Percentiles rank a stretch among this genome's conserved stretches.
Evolutionary conservation across 345 rosid genomes (phyloP).

Genomic region (Salix brachista): DNA sequence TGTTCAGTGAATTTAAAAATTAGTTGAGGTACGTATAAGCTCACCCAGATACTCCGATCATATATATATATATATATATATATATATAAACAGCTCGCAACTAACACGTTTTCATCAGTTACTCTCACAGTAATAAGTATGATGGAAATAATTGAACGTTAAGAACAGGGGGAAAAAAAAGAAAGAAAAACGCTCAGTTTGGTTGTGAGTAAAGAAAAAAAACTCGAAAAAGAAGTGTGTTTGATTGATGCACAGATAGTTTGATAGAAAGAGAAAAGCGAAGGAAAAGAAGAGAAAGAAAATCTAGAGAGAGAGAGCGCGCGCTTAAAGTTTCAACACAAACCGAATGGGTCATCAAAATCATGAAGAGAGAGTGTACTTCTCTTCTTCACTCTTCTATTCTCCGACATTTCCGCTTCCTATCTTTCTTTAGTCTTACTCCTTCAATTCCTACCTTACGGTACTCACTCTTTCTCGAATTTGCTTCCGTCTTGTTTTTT

Average conservation of each 20-base stretch:
- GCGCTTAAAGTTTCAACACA: conserved; percentile 15
- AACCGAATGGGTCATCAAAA: neutral
- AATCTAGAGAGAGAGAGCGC: neutral
- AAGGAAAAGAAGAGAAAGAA: neutral
- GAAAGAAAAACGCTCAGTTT: neutral
- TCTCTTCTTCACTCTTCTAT: conserved; percentile 16
- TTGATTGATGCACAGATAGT: neutral
- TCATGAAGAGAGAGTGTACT: conserved; percentile 5
- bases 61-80: too few species aligned
- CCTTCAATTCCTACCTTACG: neutral
- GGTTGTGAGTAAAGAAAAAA: neutral
- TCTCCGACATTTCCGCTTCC: conserved; percentile 21
- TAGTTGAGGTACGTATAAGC: too few species aligned
- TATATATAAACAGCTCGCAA: too few species aligned
- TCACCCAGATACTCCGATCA: too few species aligned
- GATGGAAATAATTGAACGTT: neutral
- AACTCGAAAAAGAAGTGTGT: neutral
- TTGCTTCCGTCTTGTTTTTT: neutral
- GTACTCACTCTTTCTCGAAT: neutral
- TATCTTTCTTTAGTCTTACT: neutral
- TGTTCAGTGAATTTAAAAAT: fast-evolving
- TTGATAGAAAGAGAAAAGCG: neutral
- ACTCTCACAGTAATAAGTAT: neutral
- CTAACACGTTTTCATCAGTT: neutral
- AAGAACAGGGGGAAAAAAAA: neutral